These are phyloP conservation scores for Musa beccarii DNA, from an alignment of 176 grass and related monocot species.

Conservation along the genomic window DNA sequence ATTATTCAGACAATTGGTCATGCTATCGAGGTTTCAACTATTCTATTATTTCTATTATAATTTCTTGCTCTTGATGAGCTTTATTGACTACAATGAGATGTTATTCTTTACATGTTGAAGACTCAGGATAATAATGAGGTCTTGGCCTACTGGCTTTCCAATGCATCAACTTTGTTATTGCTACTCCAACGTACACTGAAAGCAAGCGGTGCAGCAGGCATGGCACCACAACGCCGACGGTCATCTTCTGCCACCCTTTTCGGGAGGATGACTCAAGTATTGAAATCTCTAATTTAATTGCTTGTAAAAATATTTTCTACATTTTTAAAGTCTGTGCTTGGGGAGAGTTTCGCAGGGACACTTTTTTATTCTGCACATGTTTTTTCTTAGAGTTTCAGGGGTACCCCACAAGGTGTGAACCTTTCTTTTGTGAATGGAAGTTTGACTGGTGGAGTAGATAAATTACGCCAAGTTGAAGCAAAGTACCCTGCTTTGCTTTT, in stretches of 20 bases:
- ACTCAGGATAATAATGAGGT: conserved; percentile 97
- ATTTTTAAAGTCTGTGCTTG: conserved; percentile 21
- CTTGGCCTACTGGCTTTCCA: conserved; percentile 96
- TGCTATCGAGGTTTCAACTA: conserved; percentile 87
- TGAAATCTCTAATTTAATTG: conserved; percentile 12
- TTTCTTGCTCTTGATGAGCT: not conserved
- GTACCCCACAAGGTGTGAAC: conserved; percentile 86
- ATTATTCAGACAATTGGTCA: conserved; percentile 99
- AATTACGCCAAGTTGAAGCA: conserved; percentile 85
- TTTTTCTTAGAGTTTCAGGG: conserved; percentile 77
- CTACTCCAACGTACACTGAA: conserved; percentile 92
- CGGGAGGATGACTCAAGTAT: conserved; percentile 94
- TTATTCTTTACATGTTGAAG: conserved; percentile 40
- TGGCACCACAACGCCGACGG: conserved; percentile 78
- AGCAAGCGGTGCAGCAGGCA: conserved; percentile 82
- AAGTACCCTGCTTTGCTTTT: conserved; percentile 95
- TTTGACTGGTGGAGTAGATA: conserved; percentile 64
- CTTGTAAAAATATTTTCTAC: not conserved
- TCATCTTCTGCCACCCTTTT: conserved; percentile 95
- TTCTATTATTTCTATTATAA: conserved; percentile 8
- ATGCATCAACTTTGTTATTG: conserved; percentile 81
- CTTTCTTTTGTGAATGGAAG: conserved; percentile 75
- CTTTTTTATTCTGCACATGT: conserved; percentile 15
- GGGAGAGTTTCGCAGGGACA: conserved; percentile 5
- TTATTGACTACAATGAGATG: conserved; percentile 15